Evolutionary conservation across 2,329 filamentous ascomycete genomes (phyloP).

Genomic region (Magnaporthales sp.): DNA sequence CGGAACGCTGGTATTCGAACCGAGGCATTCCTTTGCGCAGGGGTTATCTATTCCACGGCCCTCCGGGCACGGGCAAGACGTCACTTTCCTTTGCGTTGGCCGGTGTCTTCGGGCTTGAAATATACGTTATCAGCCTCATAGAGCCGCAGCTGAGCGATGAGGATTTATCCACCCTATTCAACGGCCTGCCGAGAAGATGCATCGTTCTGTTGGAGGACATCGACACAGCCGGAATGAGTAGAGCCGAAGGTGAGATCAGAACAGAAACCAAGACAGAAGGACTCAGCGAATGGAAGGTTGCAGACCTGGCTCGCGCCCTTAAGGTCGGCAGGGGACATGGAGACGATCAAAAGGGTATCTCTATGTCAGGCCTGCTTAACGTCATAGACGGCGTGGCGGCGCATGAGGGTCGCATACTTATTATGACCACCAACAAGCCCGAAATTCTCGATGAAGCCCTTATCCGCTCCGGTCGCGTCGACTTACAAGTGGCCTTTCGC

Average conservation of each 20-base stretch:
- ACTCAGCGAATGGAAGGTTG: conserved; percentile 26
- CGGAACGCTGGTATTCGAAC: conserved; percentile 64
- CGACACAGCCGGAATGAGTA: conserved; percentile 52
- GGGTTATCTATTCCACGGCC: conserved; percentile 71
- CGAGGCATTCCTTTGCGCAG: conserved; percentile 68
- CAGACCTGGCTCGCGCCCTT: conserved; percentile 15
- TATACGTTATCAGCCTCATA: conserved; percentile 54
- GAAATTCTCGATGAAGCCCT: conserved; percentile 66
- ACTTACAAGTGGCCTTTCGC: conserved; percentile 44
- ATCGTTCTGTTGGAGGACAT: conserved; percentile 63
- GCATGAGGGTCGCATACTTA: conserved; percentile 68
- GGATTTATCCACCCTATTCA: conserved; percentile 50
- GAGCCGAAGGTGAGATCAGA: conserved; percentile 23
- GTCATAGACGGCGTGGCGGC: conserved; percentile 76
- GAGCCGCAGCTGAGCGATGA: conserved; percentile 55
- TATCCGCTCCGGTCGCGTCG: conserved; percentile 64
- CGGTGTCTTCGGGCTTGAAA: conserved; percentile 56
- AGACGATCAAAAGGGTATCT: conserved; percentile 47
- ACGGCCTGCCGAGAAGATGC: conserved; percentile 50
- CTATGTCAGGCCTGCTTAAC: conserved; percentile 71
- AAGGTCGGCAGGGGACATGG: conserved; percentile 13
- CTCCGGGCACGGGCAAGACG: conserved; percentile 67
- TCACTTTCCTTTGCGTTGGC: conserved; percentile 58
- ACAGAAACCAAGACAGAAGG: conserved; percentile 9
- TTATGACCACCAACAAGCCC: conserved; percentile 76